Conservation (phyloP, 192 early-diverging fungal species). For the Backusella circina region DNA sequence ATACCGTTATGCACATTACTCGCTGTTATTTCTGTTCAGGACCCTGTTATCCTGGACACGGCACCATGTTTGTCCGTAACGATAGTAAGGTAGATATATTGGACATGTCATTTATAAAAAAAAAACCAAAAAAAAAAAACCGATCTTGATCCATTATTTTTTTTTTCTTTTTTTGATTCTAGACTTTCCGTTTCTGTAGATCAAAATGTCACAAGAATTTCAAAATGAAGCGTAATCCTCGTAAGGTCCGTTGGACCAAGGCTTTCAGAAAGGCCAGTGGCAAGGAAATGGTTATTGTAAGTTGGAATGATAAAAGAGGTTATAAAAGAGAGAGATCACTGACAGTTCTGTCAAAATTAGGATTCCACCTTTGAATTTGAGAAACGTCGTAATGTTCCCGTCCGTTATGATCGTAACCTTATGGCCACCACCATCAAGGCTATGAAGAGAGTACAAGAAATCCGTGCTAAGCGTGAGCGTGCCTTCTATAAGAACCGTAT, state of each 20-base stretch:
- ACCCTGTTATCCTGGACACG: conserved; percentile 96
- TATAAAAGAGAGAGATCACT: conserved; percentile 2
- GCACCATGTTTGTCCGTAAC: conserved; percentile 98
- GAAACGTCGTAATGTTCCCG: conserved; percentile 96
- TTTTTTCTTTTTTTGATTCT: conserved; percentile 22
- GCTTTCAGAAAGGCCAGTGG: conserved; percentile 98
- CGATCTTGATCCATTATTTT: not conserved
- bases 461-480: conserved; percentile 87
- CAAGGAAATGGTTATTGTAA: conserved; percentile 98
- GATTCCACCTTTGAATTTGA: conserved; percentile 98
- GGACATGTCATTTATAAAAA: conserved; percentile 1
- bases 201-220: conserved; percentile 99
- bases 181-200: conserved; percentile 93
- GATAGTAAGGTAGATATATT: conserved; percentile 79
- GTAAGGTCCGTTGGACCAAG: conserved; percentile 99
- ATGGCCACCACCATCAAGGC: conserved; percentile 98
- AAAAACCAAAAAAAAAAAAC: not conserved
- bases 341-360: conserved; percentile 33
- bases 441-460: conserved; percentile 96
- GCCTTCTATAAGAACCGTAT: conserved; percentile 93
- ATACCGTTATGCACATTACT: conserved; percentile 76
- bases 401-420: conserved; percentile 95
- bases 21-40: conserved; percentile 99
- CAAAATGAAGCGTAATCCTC: conserved; percentile 99
- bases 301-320: conserved; percentile 26